Evolutionary conservation across 2,329 filamentous ascomycete genomes (phyloP).

Genomic region (Paecilomyces niveus): DNA sequence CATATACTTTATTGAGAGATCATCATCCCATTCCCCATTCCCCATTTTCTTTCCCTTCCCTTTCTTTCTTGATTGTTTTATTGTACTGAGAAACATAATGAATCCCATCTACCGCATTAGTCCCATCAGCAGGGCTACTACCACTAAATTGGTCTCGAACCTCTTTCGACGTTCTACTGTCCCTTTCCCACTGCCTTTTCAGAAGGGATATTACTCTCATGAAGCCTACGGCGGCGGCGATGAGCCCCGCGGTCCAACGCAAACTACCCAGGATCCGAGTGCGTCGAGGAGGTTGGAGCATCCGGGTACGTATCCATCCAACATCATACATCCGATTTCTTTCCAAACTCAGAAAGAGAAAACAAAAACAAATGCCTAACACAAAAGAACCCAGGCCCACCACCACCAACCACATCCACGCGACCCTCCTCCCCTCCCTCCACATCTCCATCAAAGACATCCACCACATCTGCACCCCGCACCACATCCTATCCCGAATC

Average conservation of each 20-base stretch:
- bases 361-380: not conserved
- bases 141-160: not conserved
- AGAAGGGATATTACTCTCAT: slow-evolving; percentile 7
- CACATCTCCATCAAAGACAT: not conserved
- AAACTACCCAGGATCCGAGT: slow-evolving; percentile 3
- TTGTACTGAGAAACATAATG: not conserved
- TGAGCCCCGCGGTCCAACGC: slow-evolving; percentile 3
- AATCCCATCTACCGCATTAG: not conserved
- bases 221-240: slow-evolving; percentile 14
- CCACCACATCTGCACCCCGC: not conserved
- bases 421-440: not conserved
- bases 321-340: too few relatives aligned
- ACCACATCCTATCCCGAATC: not conserved
- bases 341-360: too few relatives aligned
- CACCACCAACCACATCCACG: slow-evolving; percentile 9
- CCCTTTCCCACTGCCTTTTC: not conserved
- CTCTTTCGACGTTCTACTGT: not conserved
- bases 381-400: slow-evolving; percentile 9
- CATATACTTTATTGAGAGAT: not conserved
- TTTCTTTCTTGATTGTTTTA: not conserved
- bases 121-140: not conserved
- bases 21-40: not conserved
- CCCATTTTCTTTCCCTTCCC: not conserved
- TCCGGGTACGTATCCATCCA: slow-evolving; percentile 10
- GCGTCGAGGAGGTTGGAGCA: slow-evolving; percentile 16